phyloP scores from a whole-genome alignment of 306 rosid genomes.

The Medicago ruthenica region DNA sequence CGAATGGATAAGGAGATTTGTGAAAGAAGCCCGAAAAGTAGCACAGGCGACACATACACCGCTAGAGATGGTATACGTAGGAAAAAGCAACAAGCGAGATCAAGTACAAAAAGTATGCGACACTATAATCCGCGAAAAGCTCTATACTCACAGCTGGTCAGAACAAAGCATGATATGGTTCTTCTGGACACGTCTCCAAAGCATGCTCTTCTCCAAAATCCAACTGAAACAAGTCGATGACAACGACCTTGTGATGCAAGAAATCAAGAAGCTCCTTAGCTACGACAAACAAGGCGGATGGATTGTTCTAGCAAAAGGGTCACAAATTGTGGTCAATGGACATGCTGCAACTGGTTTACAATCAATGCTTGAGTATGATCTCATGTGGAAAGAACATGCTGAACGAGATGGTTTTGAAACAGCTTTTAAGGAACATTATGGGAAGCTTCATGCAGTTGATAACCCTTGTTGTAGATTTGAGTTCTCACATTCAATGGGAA shows the following conservation, averaged over 20 bases:
- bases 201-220: slow-evolving; percentile 72
- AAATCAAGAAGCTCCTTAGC: slow-evolving; percentile 59
- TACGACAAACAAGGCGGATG: slow-evolving; percentile 60
- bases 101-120: slow-evolving; percentile 49
- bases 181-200: slow-evolving; percentile 70
- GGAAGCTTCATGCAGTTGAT: slow-evolving; percentile 38
- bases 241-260: slow-evolving; percentile 53
- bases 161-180: slow-evolving; percentile 66
- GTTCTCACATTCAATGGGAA: slow-evolving; percentile 50
- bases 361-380: slow-evolving; percentile 51
- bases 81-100: slow-evolving; percentile 61
- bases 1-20: slow-evolving; percentile 59
- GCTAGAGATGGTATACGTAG: slow-evolving; percentile 62
- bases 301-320: slow-evolving; percentile 59
- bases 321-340: slow-evolving; percentile 52
- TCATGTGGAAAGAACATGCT: slow-evolving; percentile 50
- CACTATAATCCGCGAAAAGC: slow-evolving; percentile 48
- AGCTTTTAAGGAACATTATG: slow-evolving; percentile 47
- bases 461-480: slow-evolving; percentile 54
- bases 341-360: slow-evolving; percentile 47
- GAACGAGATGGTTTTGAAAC: slow-evolving; percentile 48
- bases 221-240: slow-evolving; percentile 53
- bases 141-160: slow-evolving; percentile 54
- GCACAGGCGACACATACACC: slow-evolving; percentile 48
- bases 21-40: slow-evolving; percentile 53